phyloP scores from a whole-genome alignment of 1,139 yeast species.

The Hemisphaericaspora subhashii region DNA sequence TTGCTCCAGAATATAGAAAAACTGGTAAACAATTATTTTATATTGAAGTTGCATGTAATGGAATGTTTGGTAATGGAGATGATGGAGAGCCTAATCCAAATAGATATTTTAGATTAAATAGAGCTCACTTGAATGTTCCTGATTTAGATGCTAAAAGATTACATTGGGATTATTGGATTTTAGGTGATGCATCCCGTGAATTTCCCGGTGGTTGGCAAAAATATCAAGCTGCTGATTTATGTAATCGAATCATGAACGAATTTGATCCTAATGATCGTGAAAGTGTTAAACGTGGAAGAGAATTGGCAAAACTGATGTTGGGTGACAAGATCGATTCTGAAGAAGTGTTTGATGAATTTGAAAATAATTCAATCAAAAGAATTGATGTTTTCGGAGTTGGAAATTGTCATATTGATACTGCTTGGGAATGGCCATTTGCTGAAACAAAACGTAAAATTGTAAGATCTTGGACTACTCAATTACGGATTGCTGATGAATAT shows the following conservation, averaged over 20 bases:
- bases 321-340: constrained; percentile 66
- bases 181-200: constrained; percentile 90
- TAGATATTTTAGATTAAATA: constrained; percentile 62
- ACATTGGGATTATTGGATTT: constrained; percentile 79
- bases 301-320: constrained; percentile 61
- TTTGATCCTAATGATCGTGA: constrained; percentile 60
- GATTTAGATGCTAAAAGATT: constrained; percentile 78
- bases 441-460: constrained; percentile 90
- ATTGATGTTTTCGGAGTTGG: constrained; percentile 78
- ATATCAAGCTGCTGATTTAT: constrained; percentile 74
- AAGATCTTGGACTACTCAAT: constrained; percentile 93
- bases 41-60: constrained; percentile 89
- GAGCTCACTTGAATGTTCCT: constrained; percentile 81
- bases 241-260: constrained; percentile 76
- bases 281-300: constrained; percentile 61
- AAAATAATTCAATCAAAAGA: constrained; percentile 19
- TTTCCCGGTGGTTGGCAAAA: constrained; percentile 80
- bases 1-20: constrained; percentile 57
- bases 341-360: constrained; percentile 49
- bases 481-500: constrained; percentile 77
- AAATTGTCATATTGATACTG: constrained; percentile 95
- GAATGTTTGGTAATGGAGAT: constrained; percentile 85
- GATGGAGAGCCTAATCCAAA: constrained; percentile 63
- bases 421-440: constrained; percentile 98
- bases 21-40: constrained; percentile 53